Conservation (phyloP, 257 asterid species). For the Nicotiana noctiflora region DNA sequence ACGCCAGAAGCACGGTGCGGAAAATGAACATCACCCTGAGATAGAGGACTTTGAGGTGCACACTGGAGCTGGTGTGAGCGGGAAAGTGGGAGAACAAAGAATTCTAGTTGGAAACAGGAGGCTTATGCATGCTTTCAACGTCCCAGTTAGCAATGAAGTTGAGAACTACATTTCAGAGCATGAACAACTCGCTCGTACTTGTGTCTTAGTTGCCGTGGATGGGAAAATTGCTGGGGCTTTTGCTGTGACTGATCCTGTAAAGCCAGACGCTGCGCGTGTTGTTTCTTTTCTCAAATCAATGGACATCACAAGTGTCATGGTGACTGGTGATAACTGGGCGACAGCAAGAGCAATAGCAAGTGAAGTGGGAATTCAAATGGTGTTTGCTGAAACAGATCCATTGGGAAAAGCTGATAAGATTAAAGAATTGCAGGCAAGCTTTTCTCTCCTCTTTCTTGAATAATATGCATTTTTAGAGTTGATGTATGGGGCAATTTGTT, state of each 20-base stretch:
- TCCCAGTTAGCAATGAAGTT: constrained; percentile 56
- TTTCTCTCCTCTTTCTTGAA: constrained; percentile 1
- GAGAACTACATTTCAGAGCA: constrained; percentile 55
- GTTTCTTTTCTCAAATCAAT: constrained; percentile 66
- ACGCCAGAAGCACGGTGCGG: constrained; percentile 33
- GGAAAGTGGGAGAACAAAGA: constrained; percentile 58
- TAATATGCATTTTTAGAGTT: neutral
- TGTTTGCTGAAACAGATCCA: constrained; percentile 95
- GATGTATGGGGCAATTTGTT: neutral
- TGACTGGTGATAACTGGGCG: constrained; percentile 99
- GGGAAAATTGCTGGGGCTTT: constrained; percentile 78
- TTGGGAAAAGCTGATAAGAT: constrained; percentile 91
- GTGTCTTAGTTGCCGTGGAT: constrained; percentile 75
- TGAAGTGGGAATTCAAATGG: constrained; percentile 76
- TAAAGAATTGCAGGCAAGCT: constrained; percentile 78
- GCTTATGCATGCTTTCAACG: constrained; percentile 53
- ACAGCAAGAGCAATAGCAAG: constrained; percentile 79
- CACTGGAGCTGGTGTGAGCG: constrained; percentile 86
- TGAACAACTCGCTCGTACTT: constrained; percentile 81
- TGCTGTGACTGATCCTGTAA: constrained; percentile 89
- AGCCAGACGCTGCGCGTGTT: constrained; percentile 74
- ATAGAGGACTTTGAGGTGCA: constrained; percentile 85
- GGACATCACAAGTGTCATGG: constrained; percentile 83
- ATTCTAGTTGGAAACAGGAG: constrained; percentile 80
- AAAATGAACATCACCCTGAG: constrained; percentile 41